phyloP scores from a whole-genome alignment of 2,329 filamentous ascomycete genomes.

The Claviceps sp. region DNA sequence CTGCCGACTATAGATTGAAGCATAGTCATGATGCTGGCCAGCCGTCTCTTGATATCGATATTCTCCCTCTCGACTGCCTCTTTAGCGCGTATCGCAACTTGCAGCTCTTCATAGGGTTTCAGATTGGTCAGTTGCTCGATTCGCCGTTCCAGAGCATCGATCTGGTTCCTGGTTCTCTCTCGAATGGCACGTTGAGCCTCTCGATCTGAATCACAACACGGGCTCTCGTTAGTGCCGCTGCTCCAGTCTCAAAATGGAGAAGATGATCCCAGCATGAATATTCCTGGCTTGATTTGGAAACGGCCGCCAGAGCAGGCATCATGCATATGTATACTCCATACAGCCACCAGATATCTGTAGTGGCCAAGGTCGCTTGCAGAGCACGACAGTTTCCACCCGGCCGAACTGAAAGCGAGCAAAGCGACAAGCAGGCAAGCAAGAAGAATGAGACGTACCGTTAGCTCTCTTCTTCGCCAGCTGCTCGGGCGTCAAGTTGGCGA shows the following conservation, averaged over 20 bases:
- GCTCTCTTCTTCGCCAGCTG: constrained; percentile 56
- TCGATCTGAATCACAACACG: constrained; percentile 42
- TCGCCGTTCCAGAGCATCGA: constrained; percentile 57
- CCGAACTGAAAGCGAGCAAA: neutral
- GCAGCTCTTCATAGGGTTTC: constrained; percentile 73
- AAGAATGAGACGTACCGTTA: constrained; percentile 30
- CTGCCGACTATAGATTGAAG: constrained; percentile 43
- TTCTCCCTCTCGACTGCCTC: constrained; percentile 69
- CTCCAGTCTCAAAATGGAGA: too few relatives aligned
- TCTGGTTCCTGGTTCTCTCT: constrained; percentile 68
- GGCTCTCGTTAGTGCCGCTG: neutral
- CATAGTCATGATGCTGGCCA: constrained; percentile 52
- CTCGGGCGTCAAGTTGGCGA: constrained; percentile 57
- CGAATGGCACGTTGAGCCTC: constrained; percentile 78
- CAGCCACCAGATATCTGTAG: neutral
- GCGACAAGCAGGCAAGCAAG: too few relatives aligned
- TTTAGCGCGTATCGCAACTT: constrained; percentile 61
- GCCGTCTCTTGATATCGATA: constrained; percentile 56
- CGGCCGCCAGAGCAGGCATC: neutral
- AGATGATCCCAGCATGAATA: too few relatives aligned
- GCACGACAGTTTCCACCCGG: neutral
- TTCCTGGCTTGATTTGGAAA: neutral
- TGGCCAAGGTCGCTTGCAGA: neutral
- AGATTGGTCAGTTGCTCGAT: constrained; percentile 67
- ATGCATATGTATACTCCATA: neutral